phyloP scores from a whole-genome alignment of 805 yeast genomes.

The Teunomyces atbi region DNA sequence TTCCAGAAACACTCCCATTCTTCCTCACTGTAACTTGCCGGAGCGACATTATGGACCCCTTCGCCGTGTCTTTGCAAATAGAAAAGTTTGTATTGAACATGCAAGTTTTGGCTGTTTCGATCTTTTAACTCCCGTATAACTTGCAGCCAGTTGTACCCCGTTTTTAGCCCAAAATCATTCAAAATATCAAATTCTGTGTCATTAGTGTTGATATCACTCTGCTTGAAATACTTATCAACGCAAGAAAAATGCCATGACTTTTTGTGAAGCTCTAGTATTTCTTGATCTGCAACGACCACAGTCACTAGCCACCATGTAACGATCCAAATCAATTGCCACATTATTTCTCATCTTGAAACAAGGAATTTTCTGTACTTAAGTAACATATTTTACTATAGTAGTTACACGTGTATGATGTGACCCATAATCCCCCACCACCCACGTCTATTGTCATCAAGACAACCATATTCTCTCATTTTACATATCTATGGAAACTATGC shows the following conservation, averaged over 20 bases:
- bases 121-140: conserved; percentile 14
- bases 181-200: conserved; percentile 11
- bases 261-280: background rate
- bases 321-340: too few relatives aligned
- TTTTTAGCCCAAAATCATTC: conserved; percentile 22
- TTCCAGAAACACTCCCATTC: conserved; percentile 32
- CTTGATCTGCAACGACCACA: background rate
- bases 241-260: conserved; percentile 1
- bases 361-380: background rate
- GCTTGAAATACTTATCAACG: conserved; percentile 17
- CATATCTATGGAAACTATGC: too few relatives aligned
- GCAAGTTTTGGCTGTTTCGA: conserved; percentile 5
- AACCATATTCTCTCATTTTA: background rate
- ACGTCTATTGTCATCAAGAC: background rate
- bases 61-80: conserved; percentile 35
- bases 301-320: background rate
- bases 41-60: conserved; percentile 32
- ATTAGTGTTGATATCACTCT: conserved; percentile 14
- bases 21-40: conserved; percentile 8
- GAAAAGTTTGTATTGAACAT: conserved; percentile 20
- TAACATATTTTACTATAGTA: background rate
- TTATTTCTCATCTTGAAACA: too few relatives aligned
- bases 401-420: background rate
- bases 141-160: conserved; percentile 20
- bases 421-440: background rate